Evolutionary conservation across 148 eudicot genomes (phyloP).

Genomic region (Simmondsia chinensis): DNA sequence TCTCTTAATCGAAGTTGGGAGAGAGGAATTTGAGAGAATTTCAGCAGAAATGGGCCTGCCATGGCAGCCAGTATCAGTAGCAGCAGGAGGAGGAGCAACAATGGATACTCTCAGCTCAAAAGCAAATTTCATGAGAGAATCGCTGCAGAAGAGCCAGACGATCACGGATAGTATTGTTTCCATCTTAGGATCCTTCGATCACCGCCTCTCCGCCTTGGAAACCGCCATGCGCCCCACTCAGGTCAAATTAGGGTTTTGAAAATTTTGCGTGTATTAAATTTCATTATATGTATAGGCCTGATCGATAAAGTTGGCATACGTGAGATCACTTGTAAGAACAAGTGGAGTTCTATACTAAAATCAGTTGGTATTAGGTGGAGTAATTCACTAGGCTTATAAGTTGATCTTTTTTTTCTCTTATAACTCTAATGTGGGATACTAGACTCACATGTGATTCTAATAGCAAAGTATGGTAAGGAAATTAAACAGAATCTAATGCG

Average conservation of each 20-base stretch:
- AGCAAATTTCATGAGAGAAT: slow-evolving; percentile 76
- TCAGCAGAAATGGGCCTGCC: slow-evolving; percentile 27
- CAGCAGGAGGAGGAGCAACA: slow-evolving; percentile 8
- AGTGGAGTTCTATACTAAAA: too few relatives aligned
- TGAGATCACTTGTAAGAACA: too few relatives aligned
- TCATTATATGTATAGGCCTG: too few relatives aligned
- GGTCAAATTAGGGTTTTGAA: slow-evolving; percentile 16
- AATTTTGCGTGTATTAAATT: not conserved
- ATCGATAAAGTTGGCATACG: too few relatives aligned
- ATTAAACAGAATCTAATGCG: too few relatives aligned
- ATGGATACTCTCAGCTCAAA: slow-evolving; percentile 46
- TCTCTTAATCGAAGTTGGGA: not conserved
- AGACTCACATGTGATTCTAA: too few relatives aligned
- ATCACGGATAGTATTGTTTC: slow-evolving; percentile 77
- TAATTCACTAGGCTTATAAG: too few relatives aligned
- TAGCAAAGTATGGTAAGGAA: too few relatives aligned
- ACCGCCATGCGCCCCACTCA: slow-evolving; percentile 99
- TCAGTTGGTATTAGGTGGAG: too few relatives aligned
- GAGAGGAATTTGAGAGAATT: not conserved
- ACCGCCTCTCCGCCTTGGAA: slow-evolving; percentile 90
- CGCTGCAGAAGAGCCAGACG: slow-evolving; percentile 66
- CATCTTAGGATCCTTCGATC: slow-evolving; percentile 85
- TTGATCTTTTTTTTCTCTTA: too few relatives aligned
- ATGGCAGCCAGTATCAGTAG: slow-evolving; percentile 6
- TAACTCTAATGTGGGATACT: too few relatives aligned